Percentiles rank a stretch among this genome's conserved stretches.
phyloP scores from a whole-genome alignment of 352 stramenopile species.

The Globisporangium solare region DNA sequence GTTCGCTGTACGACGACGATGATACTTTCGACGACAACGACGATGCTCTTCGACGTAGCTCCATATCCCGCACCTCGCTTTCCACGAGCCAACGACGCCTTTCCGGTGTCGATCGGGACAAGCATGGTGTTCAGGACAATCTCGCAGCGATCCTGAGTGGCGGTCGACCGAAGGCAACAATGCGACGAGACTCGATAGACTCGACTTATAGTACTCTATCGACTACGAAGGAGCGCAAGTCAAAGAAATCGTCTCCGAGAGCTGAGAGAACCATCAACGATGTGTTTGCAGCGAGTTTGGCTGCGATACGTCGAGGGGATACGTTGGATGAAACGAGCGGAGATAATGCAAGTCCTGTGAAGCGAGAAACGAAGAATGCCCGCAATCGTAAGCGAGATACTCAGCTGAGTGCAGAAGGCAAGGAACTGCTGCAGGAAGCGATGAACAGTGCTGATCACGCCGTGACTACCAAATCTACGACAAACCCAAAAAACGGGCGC shows the following conservation, averaged over 20 bases:
- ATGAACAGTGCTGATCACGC: conserved; percentile 27
- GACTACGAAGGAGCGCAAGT: conserved; percentile 18
- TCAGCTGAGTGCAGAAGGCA: conserved; percentile 73
- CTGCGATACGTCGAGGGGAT: conserved; percentile 63
- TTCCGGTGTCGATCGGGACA: conserved; percentile 36
- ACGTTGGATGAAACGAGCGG: conserved; percentile 45
- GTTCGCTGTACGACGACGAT: conserved; percentile 31
- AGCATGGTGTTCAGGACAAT: conserved; percentile 45
- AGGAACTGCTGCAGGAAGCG: conserved; percentile 67
- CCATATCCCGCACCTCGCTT: conserved; percentile 39
- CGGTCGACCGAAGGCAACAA: conserved; percentile 13
- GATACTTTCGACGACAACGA: conserved; percentile 24
- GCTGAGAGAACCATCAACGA: conserved; percentile 44
- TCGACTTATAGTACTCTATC: conserved; percentile 32
- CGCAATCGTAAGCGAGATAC: conserved; percentile 62
- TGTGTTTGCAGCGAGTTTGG: conserved; percentile 68
- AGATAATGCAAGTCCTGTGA: conserved; percentile 17
- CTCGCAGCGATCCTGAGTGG: conserved; percentile 61
- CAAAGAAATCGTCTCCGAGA: conserved; percentile 16
- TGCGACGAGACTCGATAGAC: conserved; percentile 56
- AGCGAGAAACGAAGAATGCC: conserved; percentile 14
- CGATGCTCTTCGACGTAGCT: conserved; percentile 18
- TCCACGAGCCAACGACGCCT: conserved; percentile 34
- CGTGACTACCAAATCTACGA: conserved; percentile 12
- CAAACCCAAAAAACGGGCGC: conserved; percentile 36